phyloP scores from a whole-genome alignment of 805 yeast genomes.

The Saturnispora mendoncae region DNA sequence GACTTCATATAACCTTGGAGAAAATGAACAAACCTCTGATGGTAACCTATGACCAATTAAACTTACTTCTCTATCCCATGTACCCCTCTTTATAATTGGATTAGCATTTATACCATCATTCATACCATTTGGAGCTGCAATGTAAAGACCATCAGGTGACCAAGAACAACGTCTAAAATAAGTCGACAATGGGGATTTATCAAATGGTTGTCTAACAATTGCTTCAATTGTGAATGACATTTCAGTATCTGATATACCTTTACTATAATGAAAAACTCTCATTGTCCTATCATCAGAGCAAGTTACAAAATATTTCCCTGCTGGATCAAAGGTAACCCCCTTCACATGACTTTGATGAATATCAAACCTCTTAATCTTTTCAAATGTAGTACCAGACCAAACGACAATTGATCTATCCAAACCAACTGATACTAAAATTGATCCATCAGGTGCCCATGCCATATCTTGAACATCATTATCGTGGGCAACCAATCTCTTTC shows the following conservation, averaged over 20 bases:
- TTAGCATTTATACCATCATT: constrained; percentile 76
- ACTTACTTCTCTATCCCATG: constrained; percentile 68
- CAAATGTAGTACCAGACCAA: constrained; percentile 91
- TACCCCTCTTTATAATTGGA: constrained; percentile 65
- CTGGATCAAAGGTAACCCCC: constrained; percentile 97
- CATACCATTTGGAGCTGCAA: constrained; percentile 79
- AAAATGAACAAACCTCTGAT: constrained; percentile 69
- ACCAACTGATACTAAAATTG: constrained; percentile 87
- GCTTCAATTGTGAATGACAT: constrained; percentile 82
- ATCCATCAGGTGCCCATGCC: constrained; percentile 96
- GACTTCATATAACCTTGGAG: constrained; percentile 54
- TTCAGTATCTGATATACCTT: constrained; percentile 48
- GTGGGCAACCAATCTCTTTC: constrained; percentile 89
- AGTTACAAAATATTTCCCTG: constrained; percentile 94
- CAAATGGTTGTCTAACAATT: constrained; percentile 75
- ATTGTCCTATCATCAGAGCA: constrained; percentile 93
- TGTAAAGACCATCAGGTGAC: constrained; percentile 86
- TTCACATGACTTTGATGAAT: constrained; percentile 93
- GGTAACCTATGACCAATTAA: constrained; percentile 81
- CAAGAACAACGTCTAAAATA: constrained; percentile 81
- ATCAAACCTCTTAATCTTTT: constrained; percentile 79
- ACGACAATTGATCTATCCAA: constrained; percentile 85
- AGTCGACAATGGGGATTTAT: constrained; percentile 82
- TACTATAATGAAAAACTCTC: constrained; percentile 77
- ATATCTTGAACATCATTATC: constrained; percentile 97